phyloP scores from a whole-genome alignment of 495 filamentous ascomycete genomes.

The Neurospora terricola region DNA sequence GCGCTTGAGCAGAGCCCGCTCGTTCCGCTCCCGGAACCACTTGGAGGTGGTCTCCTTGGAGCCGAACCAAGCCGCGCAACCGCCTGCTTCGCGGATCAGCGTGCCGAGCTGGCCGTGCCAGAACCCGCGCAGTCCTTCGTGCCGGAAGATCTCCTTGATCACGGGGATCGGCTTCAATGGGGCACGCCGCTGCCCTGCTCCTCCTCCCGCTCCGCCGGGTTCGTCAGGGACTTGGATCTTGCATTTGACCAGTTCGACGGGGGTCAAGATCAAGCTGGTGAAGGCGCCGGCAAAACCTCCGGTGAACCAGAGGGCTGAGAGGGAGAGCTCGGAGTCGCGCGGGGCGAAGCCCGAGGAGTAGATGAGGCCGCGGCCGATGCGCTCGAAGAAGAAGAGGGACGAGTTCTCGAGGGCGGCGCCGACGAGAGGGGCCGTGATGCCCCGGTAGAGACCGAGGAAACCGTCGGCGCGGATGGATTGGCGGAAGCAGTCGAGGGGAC shows the following conservation, averaged over 20 bases:
- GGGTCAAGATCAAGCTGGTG: slow-evolving; percentile 83
- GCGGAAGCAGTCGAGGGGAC: slow-evolving; percentile 86
- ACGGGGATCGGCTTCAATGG: slow-evolving; percentile 38
- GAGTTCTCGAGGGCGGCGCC: slow-evolving; percentile 93
- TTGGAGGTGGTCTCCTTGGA: slow-evolving; percentile 71
- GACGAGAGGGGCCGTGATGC: slow-evolving; percentile 81
- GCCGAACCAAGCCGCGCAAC: slow-evolving; percentile 92
- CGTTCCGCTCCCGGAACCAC: slow-evolving; percentile 45
- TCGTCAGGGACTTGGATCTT: slow-evolving; percentile 74
- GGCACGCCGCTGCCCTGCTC: slow-evolving; percentile 5
- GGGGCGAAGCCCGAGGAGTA: slow-evolving; percentile 44
- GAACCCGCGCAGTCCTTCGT: slow-evolving; percentile 75
- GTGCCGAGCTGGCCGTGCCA: slow-evolving; percentile 95
- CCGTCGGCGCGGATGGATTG: slow-evolving; percentile 70
- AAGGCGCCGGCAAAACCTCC: slow-evolving; percentile 84
- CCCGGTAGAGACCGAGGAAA: slow-evolving; percentile 78
- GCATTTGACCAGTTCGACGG: slow-evolving; percentile 96
- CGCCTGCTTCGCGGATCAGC: slow-evolving; percentile 86
- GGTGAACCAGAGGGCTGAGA: slow-evolving; percentile 61
- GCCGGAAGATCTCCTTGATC: slow-evolving; percentile 65
- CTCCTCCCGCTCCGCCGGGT: slow-evolving; percentile 11
- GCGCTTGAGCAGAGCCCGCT: slow-evolving; percentile 11
- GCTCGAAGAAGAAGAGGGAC: slow-evolving; percentile 86
- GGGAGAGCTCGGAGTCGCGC: slow-evolving; percentile 47
- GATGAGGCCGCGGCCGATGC: slow-evolving; percentile 47